Evolutionary conservation across 148 eudicot genomes (phyloP).

Genomic region (Cornus suecica): DNA sequence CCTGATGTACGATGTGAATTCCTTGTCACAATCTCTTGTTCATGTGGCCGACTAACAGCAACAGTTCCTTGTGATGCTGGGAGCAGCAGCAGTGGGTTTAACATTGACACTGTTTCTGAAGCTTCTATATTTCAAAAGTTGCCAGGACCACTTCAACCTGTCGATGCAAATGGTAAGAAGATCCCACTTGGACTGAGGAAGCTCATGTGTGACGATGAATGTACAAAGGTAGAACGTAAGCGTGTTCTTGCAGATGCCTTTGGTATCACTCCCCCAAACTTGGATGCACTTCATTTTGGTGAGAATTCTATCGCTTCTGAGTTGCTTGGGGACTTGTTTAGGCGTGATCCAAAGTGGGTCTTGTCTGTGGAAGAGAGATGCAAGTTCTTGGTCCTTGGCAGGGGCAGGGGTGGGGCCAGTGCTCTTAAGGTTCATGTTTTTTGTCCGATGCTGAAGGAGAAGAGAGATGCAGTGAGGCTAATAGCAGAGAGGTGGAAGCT

Average conservation of each 20-base stretch:
- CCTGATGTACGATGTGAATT: constrained; percentile 81
- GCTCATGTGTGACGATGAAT: constrained; percentile 85
- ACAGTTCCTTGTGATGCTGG: constrained; percentile 90
- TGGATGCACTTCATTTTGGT: constrained; percentile 79
- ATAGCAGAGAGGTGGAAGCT: constrained; percentile 98
- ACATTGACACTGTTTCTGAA: constrained; percentile 51
- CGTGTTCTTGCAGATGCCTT: constrained; percentile 90
- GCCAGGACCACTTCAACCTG: constrained; percentile 73
- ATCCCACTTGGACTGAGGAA: constrained; percentile 85
- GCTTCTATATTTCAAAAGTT: constrained; percentile 76
- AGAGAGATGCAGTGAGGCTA: constrained; percentile 77
- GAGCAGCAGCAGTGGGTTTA: constrained; percentile 46
- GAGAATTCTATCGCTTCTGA: constrained; percentile 63
- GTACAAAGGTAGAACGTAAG: constrained; percentile 71
- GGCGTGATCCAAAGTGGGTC: constrained; percentile 96
- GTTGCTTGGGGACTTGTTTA: constrained; percentile 48
- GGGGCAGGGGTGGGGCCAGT: constrained; percentile 47
- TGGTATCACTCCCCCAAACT: constrained; percentile 55
- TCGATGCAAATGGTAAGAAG: constrained; percentile 59
- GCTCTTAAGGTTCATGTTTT: constrained; percentile 75
- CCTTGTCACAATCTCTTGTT: constrained; percentile 73
- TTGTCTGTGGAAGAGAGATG: constrained; percentile 85
- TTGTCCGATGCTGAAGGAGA: constrained; percentile 83
- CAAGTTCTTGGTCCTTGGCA: constrained; percentile 77
- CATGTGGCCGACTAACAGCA: constrained; percentile 76